A percentile compares a stretch with the other conserved stretches of the same genome.
Evolutionary conservation across 2,329 filamentous ascomycete species (phyloP).

Genomic region (Penicillium rolfsii): DNA sequence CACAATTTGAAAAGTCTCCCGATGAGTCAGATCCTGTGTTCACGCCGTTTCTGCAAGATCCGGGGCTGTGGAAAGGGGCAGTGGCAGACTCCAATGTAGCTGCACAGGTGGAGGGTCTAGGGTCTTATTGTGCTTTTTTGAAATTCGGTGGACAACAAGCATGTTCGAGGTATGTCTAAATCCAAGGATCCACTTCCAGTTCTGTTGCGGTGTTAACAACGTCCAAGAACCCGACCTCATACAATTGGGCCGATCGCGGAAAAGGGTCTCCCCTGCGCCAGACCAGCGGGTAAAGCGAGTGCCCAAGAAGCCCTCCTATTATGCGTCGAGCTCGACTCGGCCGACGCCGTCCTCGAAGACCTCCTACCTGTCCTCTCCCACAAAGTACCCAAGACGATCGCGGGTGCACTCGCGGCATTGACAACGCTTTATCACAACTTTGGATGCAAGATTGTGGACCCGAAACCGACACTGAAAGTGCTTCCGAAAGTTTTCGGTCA

Average conservation of each 20-base stretch:
- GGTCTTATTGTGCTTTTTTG: slow-evolving; percentile 85
- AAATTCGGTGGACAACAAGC: slow-evolving; percentile 85
- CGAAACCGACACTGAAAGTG: slow-evolving; percentile 85
- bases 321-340: slow-evolving; percentile 85
- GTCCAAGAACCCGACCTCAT: slow-evolving; percentile 67
- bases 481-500: slow-evolving; percentile 92
- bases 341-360: slow-evolving; percentile 86
- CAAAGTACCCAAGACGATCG: slow-evolving; percentile 89
- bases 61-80: slow-evolving; percentile 86
- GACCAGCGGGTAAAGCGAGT: slow-evolving; percentile 85
- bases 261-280: slow-evolving; percentile 85
- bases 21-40: slow-evolving; percentile 87
- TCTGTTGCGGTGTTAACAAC: slow-evolving; percentile 7
- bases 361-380: slow-evolving; percentile 79
- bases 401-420: slow-evolving; percentile 73
- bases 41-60: slow-evolving; percentile 81
- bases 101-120: slow-evolving; percentile 90
- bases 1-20: slow-evolving; percentile 80
- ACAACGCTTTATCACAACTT: slow-evolving; percentile 89
- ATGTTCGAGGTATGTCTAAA: slow-evolving; percentile 63
- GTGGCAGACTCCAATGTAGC: slow-evolving; percentile 95
- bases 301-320: slow-evolving; percentile 84
- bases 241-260: slow-evolving; percentile 82
- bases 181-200: neutral
- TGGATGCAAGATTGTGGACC: slow-evolving; percentile 90